phyloP scores from a whole-genome alignment of 805 yeast species.

The Candida incommunis region DNA sequence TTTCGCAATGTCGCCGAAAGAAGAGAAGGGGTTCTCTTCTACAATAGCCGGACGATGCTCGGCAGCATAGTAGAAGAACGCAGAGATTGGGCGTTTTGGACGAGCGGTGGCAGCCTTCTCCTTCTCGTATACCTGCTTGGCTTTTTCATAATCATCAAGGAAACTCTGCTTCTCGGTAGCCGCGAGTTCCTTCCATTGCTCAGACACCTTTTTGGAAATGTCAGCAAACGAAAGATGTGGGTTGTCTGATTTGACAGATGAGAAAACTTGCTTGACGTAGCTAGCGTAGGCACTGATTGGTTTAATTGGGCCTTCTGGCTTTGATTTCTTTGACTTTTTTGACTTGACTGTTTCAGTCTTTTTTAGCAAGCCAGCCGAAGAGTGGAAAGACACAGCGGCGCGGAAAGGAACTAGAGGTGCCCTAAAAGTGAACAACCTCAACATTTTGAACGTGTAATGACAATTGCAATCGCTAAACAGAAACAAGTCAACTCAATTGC shows the following conservation, averaged over 20 bases:
- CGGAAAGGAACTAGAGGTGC: background rate
- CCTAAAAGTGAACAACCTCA: background rate
- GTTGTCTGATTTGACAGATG: slow-evolving; percentile 86
- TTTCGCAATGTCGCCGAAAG: slow-evolving; percentile 90
- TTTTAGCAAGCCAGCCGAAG: background rate
- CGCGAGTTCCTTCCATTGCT: slow-evolving; percentile 85
- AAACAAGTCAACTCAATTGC: background rate
- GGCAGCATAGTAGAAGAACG: slow-evolving; percentile 98
- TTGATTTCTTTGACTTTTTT: slow-evolving; percentile 15
- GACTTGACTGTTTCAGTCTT: background rate
- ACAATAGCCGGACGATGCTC: slow-evolving; percentile 94
- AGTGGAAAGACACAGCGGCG: background rate
- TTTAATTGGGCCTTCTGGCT: slow-evolving; percentile 95
- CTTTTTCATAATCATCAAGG: slow-evolving; percentile 85
- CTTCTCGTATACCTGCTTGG: slow-evolving; percentile 88
- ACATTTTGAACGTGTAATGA: background rate
- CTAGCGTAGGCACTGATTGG: slow-evolving; percentile 97
- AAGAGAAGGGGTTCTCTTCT: slow-evolving; percentile 90
- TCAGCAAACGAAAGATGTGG: slow-evolving; percentile 91
- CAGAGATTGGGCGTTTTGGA: slow-evolving; percentile 96
- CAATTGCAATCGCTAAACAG: background rate
- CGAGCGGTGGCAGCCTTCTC: slow-evolving; percentile 55
- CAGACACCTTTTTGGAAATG: slow-evolving; percentile 91
- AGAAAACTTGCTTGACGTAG: slow-evolving; percentile 96
- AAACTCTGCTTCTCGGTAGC: slow-evolving; percentile 79